Evolutionary conservation across 192 early-diverging fungal species (phyloP), one percentile per base, ranked within the genome.

Genomic region (Linderina pennispora): DNA sequence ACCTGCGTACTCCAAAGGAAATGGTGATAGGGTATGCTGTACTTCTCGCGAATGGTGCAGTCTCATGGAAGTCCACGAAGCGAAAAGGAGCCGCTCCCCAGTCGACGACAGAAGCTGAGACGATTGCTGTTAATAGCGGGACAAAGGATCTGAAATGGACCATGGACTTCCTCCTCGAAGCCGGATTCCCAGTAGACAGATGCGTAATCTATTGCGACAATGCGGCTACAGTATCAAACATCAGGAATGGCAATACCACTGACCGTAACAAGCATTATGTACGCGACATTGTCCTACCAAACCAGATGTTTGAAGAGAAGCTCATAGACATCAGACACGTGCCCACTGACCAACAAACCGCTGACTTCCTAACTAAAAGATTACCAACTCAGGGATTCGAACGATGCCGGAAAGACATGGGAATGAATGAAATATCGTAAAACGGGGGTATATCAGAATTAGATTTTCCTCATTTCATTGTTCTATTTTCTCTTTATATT

Each of bases 251-350:
- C 14, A 36, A 34, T 38, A 23, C 24, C 7, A 48, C 45, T 25
- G 45, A 48, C 11, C 35, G 21, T 8, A 48, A 48, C 36, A 48
- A 48, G n/a, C 45, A 48, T 23, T 48, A 36, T n/a, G n/a, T n/a
- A n/a, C n/a, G n/a, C n/a, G n/a, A n/a, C n/a, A n/a, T n/a, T n/a
- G n/a, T n/a, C n/a, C n/a, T n/a, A n/a, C n/a, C n/a, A n/a, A n/a
- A n/a, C n/a, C n/a, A n/a, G n/a, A n/a, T n/a, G n/a, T n/a, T n/a
- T n/a, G n/a, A n/a, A n/a, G n/a, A n/a, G n/a, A n/a, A n/a, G n/a
- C n/a, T n/a, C n/a, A n/a, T n/a, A n/a, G n/a, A n/a, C n/a, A n/a
- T n/a, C n/a, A n/a, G n/a, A n/a, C n/a, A n/a, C n/a, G n/a, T n/a
- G n/a, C n/a, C n/a, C n/a, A n/a, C n/a, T n/a, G n/a, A n/a, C n/a